phyloP scores from a whole-genome alignment of 2,329 filamentous ascomycete species.

The Xylaria sp. region DNA sequence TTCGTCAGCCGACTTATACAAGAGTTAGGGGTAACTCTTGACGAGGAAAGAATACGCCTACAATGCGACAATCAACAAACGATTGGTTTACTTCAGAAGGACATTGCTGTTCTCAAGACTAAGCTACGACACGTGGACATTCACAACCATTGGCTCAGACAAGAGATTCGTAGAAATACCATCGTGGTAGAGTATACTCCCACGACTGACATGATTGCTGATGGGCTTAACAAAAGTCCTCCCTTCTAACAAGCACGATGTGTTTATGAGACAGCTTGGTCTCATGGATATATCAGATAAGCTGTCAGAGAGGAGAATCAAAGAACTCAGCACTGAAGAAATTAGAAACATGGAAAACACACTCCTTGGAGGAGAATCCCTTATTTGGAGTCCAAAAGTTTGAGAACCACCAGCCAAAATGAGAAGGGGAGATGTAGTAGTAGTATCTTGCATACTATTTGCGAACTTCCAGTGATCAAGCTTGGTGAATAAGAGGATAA shows the following conservation, averaged over 20 bases:
- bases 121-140: constrained; percentile 4
- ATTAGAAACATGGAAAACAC: too few relatives aligned
- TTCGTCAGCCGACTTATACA: neutral
- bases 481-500: too few relatives aligned
- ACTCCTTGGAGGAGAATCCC: too few relatives aligned
- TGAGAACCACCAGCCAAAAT: too few relatives aligned
- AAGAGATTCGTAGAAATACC: neutral
- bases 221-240: neutral
- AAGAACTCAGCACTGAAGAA: too few relatives aligned
- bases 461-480: too few relatives aligned
- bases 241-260: neutral
- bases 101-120: neutral
- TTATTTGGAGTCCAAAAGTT: too few relatives aligned
- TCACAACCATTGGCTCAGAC: constrained; percentile 1
- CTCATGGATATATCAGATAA: too few relatives aligned
- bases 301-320: too few relatives aligned
- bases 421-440: too few relatives aligned
- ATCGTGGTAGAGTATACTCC: neutral
- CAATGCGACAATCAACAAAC: constrained; percentile 6
- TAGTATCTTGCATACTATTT: too few relatives aligned
- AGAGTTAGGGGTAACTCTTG: neutral
- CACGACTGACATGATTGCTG: neutral
- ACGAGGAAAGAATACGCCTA: neutral
- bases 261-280: too few relatives aligned
- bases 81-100: neutral